Evolutionary conservation across 2,329 filamentous ascomycete species (phyloP), one percentile per base, ranked within the genome.

Genomic region (Aureobasidium sp.): DNA sequence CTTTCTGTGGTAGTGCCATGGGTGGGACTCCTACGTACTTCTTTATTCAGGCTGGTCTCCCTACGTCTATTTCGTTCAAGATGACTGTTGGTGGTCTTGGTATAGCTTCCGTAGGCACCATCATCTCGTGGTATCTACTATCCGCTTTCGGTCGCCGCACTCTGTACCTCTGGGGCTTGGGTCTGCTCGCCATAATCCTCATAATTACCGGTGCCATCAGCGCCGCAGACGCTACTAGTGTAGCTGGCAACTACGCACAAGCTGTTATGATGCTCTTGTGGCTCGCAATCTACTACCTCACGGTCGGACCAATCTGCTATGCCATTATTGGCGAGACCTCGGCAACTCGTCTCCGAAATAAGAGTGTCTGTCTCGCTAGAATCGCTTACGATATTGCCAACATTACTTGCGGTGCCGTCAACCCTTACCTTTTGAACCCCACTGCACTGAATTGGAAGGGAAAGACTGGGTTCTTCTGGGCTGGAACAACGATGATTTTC

Each of bases 1-100:
- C 76, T 59, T 65, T 78, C 5, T 74, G 72, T n/a, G 76, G 75
- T 2, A 73, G 76, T 47, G 74, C 71, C 58, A 66, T 79, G 58
- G 74, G 78, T 7, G 75, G 75, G 34, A 78, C 76, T 65, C 72
- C 73, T 5, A 78, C 75, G 3, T 80, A 80, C 67, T 80, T 80
- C 71, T 79, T 80, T 69, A 68, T 78, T 53, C 74, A 74, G 7
- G 76, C 76, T 6, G 77, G 77, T 1, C 66, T 76, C 42, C 66
- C 69, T 5, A 73, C 75, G 34, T 66, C 70, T 7, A 65, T 75
- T 49, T 75, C 76, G 1, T 76, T 75, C 68, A 68, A 68, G 48
- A 73, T 78, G 72, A 71, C 72, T 42, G 65, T 79, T 8, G 77
- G 74, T 5, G 76, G 73, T 0, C 68, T 79, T 5, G 77, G 74